A percentile compares a stretch with the other conserved stretches of the same genome.
These are phyloP conservation scores for Podaxis sp. DNA, from an alignment of 768 basidiomycete species.

Conservation along the genomic window DNA sequence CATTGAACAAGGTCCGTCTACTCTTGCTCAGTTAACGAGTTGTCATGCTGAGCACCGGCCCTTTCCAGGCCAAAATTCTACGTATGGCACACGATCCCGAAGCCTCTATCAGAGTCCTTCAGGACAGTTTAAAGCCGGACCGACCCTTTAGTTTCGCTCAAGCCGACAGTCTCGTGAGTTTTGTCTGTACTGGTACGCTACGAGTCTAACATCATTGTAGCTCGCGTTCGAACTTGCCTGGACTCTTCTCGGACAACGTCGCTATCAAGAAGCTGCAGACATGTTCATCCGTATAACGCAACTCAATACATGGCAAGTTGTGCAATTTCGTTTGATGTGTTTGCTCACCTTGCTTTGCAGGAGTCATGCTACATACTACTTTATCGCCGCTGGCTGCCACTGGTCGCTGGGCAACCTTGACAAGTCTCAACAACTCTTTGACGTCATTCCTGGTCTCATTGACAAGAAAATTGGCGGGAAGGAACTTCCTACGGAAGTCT, in stretches of 20 bases:
- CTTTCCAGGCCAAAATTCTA: conserved; percentile 64
- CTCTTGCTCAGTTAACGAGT: not conserved
- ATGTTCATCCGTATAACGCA: conserved; percentile 63
- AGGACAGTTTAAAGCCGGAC: conserved; percentile 55
- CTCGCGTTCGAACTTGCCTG: conserved; percentile 79
- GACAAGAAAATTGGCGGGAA: conserved; percentile 66
- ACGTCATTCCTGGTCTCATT: conserved; percentile 59
- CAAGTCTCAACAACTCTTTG: conserved; percentile 61
- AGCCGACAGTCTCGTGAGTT: conserved; percentile 66
- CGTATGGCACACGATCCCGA: conserved; percentile 68
- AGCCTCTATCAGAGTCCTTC: conserved; percentile 64
- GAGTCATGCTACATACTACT: conserved; percentile 80
- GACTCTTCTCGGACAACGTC: conserved; percentile 48
- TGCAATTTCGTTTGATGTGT: not conserved
- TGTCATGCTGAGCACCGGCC: not conserved
- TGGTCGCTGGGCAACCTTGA: conserved; percentile 53
- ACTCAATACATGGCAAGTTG: conserved; percentile 65
- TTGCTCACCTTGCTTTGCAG: conserved; percentile 30
- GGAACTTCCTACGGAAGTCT: conserved; percentile 72
- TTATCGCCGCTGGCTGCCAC: conserved; percentile 76
- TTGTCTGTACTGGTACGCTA: not conserved
- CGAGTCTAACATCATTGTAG: conserved; percentile 29
- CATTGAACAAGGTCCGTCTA: conserved; percentile 58
- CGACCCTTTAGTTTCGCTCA: conserved; percentile 60
- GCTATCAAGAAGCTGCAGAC: conserved; percentile 68